Conservation (phyloP, 345 rosid species). For the Hypericum androsaemum region DNA sequence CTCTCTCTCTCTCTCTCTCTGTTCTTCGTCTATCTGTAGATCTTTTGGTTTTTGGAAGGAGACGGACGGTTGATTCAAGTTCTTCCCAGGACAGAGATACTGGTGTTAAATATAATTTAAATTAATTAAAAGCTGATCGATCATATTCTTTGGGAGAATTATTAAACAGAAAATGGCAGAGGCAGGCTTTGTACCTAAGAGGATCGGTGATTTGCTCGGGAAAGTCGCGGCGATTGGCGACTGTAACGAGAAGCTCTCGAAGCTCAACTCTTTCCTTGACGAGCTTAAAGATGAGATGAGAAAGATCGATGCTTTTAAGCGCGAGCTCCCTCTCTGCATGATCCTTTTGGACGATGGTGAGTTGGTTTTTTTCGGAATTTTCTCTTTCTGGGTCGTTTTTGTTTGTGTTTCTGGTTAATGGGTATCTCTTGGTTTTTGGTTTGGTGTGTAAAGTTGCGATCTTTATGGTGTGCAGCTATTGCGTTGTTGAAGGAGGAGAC, state of each 20-base stretch:
- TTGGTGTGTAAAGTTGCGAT: background rate
- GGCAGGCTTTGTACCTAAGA: slow-evolving; percentile 35
- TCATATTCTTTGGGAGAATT: no score
- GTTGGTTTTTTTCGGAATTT: slow-evolving; percentile 12
- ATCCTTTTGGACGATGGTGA: slow-evolving; percentile 69
- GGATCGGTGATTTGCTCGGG: slow-evolving; percentile 42
- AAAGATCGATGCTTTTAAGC: slow-evolving; percentile 69
- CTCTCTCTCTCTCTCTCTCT: background rate
- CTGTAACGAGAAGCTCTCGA: slow-evolving; percentile 31
- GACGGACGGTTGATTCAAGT: no score
- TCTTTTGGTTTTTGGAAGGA: no score
- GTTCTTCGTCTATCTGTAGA: background rate
- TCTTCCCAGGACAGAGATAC: no score
- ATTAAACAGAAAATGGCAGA: slow-evolving; percentile 8
- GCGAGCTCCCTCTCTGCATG: slow-evolving; percentile 82
- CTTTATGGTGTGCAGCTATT: slow-evolving; percentile 47
- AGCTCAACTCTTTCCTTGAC: slow-evolving; percentile 40
- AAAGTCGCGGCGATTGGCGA: slow-evolving; percentile 40
- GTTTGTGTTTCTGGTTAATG: slow-evolving; percentile 7
- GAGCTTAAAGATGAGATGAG: slow-evolving; percentile 63
- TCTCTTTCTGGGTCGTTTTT: background rate
- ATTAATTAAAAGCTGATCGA: no score
- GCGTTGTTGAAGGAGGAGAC: slow-evolving; percentile 38
- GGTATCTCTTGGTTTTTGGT: background rate
- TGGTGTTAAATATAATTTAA: no score